Evolutionary conservation across 805 yeast genomes (phyloP), one percentile per base, ranked within the genome.

Genomic region (Zygoascus bituminiphila): DNA sequence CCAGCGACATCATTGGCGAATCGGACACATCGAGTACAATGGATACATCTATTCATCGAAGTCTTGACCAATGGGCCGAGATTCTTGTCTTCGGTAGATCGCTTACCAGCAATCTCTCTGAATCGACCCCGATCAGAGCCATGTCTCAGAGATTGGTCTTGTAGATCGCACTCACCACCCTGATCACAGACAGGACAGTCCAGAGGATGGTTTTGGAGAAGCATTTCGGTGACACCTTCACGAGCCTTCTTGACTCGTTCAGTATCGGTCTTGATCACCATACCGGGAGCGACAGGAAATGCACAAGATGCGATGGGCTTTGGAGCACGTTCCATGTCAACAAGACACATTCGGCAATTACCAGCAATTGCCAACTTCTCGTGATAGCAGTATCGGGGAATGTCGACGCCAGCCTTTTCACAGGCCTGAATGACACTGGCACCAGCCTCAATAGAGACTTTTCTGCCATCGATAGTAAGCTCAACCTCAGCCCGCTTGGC

Each of bases 131-230:
- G 77, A 68, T 86, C 95, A 46, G 84, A 69, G 51, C 95, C 95
- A 63, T 84, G 84, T 64, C 93, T 77, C 62, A 81, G 71, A 17
- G 87, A 74, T 72, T 86, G 95, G 63, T 87, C 95, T 71, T 87
- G 95, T 58, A 86, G 75, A 65, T 86, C 95, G 73, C 95, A 86
- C 67, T 86, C 95, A 56, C 95, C 95, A 69, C 95, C 95, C 69
- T 86, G 95, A 69, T 86, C 95, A 68, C 95, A 86, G 48, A 86
- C 83, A 21, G 95, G 95, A 70, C 95, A 86, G 71, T 87, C 95
- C 62, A 86, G 75, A 20, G 95, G 95, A 71, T 86, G 95, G 73
- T 87, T 87, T 57, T 86, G 87, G 55, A 86, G 75, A 53, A 86
- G 70, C 81, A 86, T 84, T 69, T 87, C 95, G 40, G 94, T 87